phyloP scores from a whole-genome alignment of 148 eudicot genomes.

The Dysphania ambrosioides region DNA sequence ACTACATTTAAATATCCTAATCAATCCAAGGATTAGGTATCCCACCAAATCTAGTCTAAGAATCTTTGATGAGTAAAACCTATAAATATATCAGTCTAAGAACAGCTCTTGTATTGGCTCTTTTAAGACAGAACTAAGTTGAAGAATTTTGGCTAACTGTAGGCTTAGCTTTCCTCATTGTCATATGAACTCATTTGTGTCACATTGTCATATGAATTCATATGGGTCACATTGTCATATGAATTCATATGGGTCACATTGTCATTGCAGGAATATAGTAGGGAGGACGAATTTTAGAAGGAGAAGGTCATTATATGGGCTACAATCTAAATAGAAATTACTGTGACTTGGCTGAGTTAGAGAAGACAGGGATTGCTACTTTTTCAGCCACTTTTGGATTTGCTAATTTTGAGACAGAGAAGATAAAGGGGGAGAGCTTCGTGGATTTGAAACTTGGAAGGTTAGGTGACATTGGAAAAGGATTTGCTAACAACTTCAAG shows the following conservation, averaged over 20 bases:
- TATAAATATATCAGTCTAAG: not conserved
- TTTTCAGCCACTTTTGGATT: constrained; percentile 31
- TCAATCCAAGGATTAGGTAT: not conserved
- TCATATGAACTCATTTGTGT: no score
- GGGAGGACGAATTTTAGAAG: not conserved
- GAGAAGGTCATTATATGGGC: constrained; percentile 39
- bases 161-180: not conserved
- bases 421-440: constrained; percentile 25
- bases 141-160: not conserved
- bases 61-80: constrained; percentile 2
- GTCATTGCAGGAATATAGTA: constrained; percentile 15
- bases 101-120: not conserved
- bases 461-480: constrained; percentile 28
- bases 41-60: not conserved
- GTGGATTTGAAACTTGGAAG: constrained; percentile 52
- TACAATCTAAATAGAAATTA: constrained; percentile 38
- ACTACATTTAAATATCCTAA: constrained; percentile 3
- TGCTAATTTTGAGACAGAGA: constrained; percentile 21
- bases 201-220: no score
- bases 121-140: not conserved
- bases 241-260: not conserved
- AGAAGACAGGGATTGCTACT: constrained; percentile 32
- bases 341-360: constrained; percentile 38
- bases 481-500: constrained; percentile 21
- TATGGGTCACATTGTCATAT: constrained; percentile 14